Evolutionary conservation across 441 rosid species (phyloP), one percentile per base, ranked within the genome.

Genomic region (Mallotus japonicus): DNA sequence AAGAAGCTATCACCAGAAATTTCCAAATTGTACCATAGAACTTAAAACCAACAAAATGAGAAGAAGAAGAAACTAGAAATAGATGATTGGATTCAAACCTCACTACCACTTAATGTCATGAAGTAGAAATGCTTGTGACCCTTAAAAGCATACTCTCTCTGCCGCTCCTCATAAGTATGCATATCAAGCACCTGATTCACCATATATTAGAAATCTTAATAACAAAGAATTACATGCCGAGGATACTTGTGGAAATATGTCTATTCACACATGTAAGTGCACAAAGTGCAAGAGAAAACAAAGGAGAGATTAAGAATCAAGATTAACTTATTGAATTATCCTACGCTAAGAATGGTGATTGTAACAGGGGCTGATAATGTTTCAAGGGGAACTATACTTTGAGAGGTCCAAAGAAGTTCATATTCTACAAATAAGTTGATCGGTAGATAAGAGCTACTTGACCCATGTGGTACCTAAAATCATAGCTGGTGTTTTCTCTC

Each of bases 111-210:
- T 81, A 95, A 82, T 34, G 99, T 93, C 99, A 95, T 95, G 85
- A 95, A 95, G 86, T 95, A 95, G 86, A 93, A 95, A 89, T 95
- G 99, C 85, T 90, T 95, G 81, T 95, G 98, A 80, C 97, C 91
- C 84, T 79, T 88, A 49, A 85, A 84, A 65, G 98, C 99, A 87
- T 95, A 95, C 73, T 95, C 91, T 81, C 83, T 88, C 75, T 89
- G 98, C 12, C 99, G 88, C 75, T 83, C 83, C 84, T 89, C 93
- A 73, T 93, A 90, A 60, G 92, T 75, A 75, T 84, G 92, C 89
- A 95, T 80, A 85, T 95, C 98, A 85, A 95, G 96, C 83, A 95
- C 99, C 99, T 95, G 88, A 79, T 75, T 53, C 42, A 74, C 67
- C 70, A 82, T 10, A 62, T 22, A 70, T 70, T 58, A 69, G 67